Conservation (phyloP, 176 grass and related monocot genomes). For the Microstegium vimineum region DNA sequence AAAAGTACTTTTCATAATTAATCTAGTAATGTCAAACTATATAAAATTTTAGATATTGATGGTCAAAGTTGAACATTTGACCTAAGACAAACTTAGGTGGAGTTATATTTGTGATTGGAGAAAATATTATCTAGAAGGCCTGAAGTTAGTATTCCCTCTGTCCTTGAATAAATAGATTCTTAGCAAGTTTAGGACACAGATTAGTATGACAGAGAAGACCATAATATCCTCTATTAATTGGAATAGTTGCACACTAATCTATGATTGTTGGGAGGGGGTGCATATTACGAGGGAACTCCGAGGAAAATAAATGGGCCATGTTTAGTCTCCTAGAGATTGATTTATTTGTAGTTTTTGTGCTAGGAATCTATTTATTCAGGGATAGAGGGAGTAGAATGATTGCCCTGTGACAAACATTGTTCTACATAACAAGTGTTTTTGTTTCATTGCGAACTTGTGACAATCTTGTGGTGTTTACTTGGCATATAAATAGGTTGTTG, state of each 20-base stretch:
- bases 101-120: neutral
- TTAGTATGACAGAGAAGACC: too few species aligned
- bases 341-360: too few species aligned
- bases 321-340: too few species aligned
- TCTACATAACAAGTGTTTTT: conserved; percentile 3
- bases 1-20: neutral
- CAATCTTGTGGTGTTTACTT: neutral
- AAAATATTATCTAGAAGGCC: neutral
- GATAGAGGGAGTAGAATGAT: neutral
- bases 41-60: neutral
- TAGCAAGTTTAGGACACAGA: too few species aligned
- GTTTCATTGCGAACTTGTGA: conserved; percentile 11
- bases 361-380: too few species aligned
- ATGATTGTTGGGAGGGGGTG: too few species aligned
- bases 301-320: too few species aligned
- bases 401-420: conserved; percentile 13
- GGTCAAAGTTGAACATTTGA: neutral
- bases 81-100: neutral
- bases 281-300: too few species aligned
- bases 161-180: too few species aligned
- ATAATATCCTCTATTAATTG: too few species aligned
- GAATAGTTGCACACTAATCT: too few species aligned
- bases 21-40: neutral
- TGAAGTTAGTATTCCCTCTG: neutral
- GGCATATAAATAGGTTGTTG: conserved; percentile 59